Evolutionary conservation across 2,329 filamentous ascomycete species (phyloP).

Genomic region (Colletotrichum trifolii): DNA sequence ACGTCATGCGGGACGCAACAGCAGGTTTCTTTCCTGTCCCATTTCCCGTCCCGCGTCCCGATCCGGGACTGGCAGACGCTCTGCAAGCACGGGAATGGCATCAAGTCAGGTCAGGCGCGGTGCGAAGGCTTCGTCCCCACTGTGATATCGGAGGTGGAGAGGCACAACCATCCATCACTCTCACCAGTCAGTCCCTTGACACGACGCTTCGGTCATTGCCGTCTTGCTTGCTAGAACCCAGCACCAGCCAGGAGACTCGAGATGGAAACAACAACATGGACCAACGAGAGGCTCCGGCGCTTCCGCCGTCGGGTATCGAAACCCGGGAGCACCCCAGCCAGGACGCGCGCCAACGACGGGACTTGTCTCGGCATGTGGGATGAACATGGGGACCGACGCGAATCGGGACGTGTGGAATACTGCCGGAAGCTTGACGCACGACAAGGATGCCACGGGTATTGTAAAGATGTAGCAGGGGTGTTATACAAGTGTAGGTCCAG

Average conservation of each 20-base stretch:
- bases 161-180: not conserved
- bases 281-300: conserved; percentile 5
- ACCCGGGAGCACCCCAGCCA: conserved; percentile 1
- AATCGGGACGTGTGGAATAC: conserved; percentile 7
- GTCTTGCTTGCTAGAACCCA: conserved; percentile 3
- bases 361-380: conserved; percentile 29
- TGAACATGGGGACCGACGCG: not conserved
- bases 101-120: not conserved
- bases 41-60: too few relatives aligned
- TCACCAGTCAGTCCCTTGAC: not conserved
- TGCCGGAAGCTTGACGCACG: conserved; percentile 14
- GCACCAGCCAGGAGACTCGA: not conserved
- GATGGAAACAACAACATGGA: not conserved
- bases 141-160: conserved; percentile 5
- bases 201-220: conserved; percentile 16
- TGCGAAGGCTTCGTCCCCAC: conserved; percentile 14
- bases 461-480: not conserved
- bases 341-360: not conserved
- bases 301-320: not conserved
- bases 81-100: not conserved
- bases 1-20: not conserved
- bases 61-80: not conserved
- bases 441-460: too few relatives aligned
- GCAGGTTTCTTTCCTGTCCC: too few relatives aligned
- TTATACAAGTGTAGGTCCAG: conserved; percentile 9